These are phyloP conservation scores for Fraxinus excelsior DNA, from an alignment of 257 asterid species.

Conservation along the genomic window DNA sequence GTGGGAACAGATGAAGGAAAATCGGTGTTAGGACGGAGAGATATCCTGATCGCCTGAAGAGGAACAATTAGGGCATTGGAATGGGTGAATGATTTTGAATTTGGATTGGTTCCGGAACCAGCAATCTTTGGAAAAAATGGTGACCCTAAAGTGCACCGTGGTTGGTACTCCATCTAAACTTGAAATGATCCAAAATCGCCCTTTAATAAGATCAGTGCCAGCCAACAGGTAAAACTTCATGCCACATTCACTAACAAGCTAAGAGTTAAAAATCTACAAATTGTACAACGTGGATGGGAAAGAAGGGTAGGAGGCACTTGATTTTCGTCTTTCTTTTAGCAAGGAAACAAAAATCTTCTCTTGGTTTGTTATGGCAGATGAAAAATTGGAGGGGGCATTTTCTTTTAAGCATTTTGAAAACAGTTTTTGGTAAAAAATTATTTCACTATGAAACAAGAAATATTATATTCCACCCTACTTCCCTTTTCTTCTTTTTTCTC, in stretches of 20 bases:
- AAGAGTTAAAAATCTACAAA: too few species aligned
- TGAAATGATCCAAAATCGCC: constrained; percentile 64
- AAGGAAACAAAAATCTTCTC: too few species aligned
- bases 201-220: constrained; percentile 56
- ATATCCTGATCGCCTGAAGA: constrained; percentile 75
- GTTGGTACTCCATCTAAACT: constrained; percentile 81
- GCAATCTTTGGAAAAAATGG: constrained; percentile 43
- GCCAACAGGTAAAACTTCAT: constrained; percentile 58
- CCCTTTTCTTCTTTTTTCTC: neutral
- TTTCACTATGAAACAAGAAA: too few species aligned
- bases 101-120: constrained; percentile 56
- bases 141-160: constrained; percentile 57
- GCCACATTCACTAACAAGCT: neutral
- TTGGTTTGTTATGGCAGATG: too few species aligned
- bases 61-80: constrained; percentile 68
- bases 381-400: too few species aligned
- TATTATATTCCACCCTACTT: neutral
- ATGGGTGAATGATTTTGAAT: constrained; percentile 72
- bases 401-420: too few species aligned
- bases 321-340: too few species aligned
- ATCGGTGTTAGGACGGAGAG: constrained; percentile 66
- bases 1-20: constrained; percentile 86
- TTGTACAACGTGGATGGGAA: too few species aligned
- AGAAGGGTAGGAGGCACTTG: too few species aligned
- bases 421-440: neutral